A percentile compares a stretch with the other conserved stretches of the same genome.
Evolutionary conservation across 2,329 filamentous ascomycete species (phyloP).

Genomic region (Epichloe sibirici): DNA sequence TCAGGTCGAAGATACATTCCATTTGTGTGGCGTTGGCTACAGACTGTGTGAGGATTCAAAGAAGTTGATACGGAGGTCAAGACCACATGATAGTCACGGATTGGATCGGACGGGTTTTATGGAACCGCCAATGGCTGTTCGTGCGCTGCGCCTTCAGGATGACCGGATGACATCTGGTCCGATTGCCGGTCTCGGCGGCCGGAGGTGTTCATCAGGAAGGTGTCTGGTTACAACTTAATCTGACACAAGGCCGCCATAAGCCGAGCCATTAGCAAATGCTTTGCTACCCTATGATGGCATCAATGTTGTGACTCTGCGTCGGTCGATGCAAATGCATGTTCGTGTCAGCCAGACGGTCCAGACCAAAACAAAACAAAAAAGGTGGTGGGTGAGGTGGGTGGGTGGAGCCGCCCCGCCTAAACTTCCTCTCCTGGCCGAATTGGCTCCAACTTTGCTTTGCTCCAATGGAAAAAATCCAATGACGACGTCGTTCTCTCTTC

Average conservation of each 20-base stretch:
- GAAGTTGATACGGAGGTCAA: not conserved
- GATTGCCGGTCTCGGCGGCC: not conserved
- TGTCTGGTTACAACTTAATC: too few species aligned
- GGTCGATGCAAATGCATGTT: too few species aligned
- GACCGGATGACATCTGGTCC: not conserved
- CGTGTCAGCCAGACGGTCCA: too few species aligned
- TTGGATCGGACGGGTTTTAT: not conserved
- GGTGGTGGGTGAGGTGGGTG: not conserved
- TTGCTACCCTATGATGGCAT: too few species aligned
- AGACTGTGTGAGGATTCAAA: too few species aligned
- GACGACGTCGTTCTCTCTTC: not conserved
- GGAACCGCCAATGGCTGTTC: not conserved
- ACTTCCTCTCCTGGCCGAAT: slow-evolving; percentile 4
- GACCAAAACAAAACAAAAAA: too few species aligned
- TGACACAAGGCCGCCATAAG: too few species aligned
- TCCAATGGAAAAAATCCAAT: not conserved
- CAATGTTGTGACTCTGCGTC: too few species aligned
- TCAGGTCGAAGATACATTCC: slow-evolving; percentile 44
- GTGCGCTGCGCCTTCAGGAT: not conserved
- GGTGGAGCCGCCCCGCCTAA: slow-evolving; percentile 3
- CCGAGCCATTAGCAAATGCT: too few species aligned
- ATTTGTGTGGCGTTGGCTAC: too few species aligned
- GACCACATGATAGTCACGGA: not conserved
- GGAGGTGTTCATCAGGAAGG: not conserved
- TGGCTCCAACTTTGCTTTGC: not conserved